A percentile compares a stretch with the other conserved stretches of the same genome.
These are phyloP conservation scores for Penicillium bialowiezense DNA, from an alignment of 495 filamentous ascomycete genomes.

Conservation along the genomic window DNA sequence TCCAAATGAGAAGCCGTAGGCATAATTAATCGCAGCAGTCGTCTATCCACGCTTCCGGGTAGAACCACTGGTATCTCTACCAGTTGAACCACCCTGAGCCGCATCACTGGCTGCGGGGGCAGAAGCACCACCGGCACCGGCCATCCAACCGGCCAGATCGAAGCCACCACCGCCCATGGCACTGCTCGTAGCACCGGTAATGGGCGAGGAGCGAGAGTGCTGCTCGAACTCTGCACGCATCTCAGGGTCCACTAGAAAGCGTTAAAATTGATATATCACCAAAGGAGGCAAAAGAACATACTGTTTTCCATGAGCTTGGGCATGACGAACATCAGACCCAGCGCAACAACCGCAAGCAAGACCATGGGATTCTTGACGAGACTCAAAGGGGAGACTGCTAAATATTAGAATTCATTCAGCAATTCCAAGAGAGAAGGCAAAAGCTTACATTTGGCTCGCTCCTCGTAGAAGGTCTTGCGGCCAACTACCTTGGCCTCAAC, in stretches of 20 bases:
- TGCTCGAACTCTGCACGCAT: constrained; percentile 89
- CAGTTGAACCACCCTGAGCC: constrained; percentile 31
- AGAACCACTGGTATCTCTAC: constrained; percentile 32
- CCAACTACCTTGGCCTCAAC: constrained; percentile 63
- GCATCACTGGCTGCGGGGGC: constrained; percentile 24
- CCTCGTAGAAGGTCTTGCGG: constrained; percentile 68
- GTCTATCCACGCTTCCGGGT: constrained; percentile 35
- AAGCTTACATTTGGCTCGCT: constrained; percentile 68
- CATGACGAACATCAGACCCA: constrained; percentile 82
- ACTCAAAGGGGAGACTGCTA: constrained; percentile 54
- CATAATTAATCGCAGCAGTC: neutral
- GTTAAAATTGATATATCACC: neutral
- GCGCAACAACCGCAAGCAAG: constrained; percentile 74
- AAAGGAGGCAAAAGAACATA: constrained; percentile 46
- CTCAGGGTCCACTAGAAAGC: constrained; percentile 81
- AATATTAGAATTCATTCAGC: neutral
- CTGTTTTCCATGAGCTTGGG: constrained; percentile 94
- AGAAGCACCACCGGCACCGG: constrained; percentile 36
- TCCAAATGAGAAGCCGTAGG: neutral
- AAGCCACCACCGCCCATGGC: constrained; percentile 54
- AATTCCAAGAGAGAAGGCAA: neutral
- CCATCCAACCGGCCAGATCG: constrained; percentile 84
- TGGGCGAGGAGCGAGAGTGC: constrained; percentile 71
- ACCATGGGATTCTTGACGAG: constrained; percentile 96
- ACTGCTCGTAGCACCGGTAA: constrained; percentile 46